Base-by-base conservation (phyloP, 1,284 basidiomycete genomes). In the Neolentinus lepideus region DNA sequence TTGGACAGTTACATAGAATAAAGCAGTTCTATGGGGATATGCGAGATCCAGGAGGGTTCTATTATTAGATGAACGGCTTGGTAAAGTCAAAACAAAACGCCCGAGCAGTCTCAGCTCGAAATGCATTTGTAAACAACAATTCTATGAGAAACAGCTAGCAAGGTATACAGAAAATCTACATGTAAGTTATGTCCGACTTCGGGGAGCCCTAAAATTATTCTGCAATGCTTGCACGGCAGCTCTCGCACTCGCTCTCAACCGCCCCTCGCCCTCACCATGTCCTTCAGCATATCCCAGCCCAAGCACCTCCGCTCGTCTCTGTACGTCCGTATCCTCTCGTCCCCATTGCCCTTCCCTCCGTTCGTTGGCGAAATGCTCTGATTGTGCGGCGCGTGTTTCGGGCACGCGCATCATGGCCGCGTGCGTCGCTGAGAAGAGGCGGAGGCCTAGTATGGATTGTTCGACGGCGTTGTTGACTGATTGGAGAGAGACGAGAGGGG, bases 341-440 rank as follows among this genome's bases (percentile, higher is more conserved):
- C 78, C 75, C 60, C 71, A 73, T 26, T 68, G 66, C 0, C 85
- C 84, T 54, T 81, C 76, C 14, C 64, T 64, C 43, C 75, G 75
- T 61, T 86, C 77, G 45, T 68, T 71, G 2, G 69, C 67, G 86
- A 85, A 89, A 75, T 81, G 87, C 47, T 67, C 66, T 0, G 63
- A 64, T 0, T 78, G 74, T 25, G 73, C 73, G 11, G 68, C 69
- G 14, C 79, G 75, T 14, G 83, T 69, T 33, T 67, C 64, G 1
- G 81, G 79, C 12, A 74, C 65, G 35, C 86, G 79, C 71, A 82
- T 73, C 25, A 79, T 67, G 2, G 82, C 79, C 38, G 78, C 79
- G 36, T 73, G 75, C 1, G 78, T 71, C 59, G 80, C 79, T 60
- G 79, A 80, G 54, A 83, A 67, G 36, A 84, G 71, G 56, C 80